phyloP scores from a whole-genome alignment of 1,284 basidiomycete species.

The Irpex rosettiformis region DNA sequence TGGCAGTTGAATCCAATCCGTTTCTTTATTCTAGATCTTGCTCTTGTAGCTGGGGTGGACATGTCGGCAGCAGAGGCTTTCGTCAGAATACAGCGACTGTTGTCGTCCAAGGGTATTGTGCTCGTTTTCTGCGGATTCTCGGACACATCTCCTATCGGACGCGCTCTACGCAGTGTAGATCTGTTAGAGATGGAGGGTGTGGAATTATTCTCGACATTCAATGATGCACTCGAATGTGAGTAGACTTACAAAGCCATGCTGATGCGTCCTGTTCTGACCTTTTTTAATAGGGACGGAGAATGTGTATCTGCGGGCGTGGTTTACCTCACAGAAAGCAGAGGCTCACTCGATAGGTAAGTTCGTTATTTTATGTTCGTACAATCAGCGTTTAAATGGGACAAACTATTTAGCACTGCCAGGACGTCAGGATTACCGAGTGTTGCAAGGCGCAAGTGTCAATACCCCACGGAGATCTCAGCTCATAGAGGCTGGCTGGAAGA shows the following conservation, averaged over 20 bases:
- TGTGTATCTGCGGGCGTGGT: conserved; percentile 78
- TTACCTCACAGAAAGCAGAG: conserved; percentile 58
- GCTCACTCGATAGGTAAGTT: conserved; percentile 33
- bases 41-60: conserved; percentile 87
- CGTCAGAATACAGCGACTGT: conserved; percentile 83
- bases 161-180: conserved; percentile 71
- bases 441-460: conserved; percentile 58
- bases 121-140: conserved; percentile 88
- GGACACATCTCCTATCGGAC: conserved; percentile 60
- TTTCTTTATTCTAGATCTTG: conserved; percentile 86
- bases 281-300: conserved; percentile 77
- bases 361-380: too few relatives aligned
- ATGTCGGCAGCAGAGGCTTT: conserved; percentile 96
- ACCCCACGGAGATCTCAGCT: conserved; percentile 78
- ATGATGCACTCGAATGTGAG: conserved; percentile 92
- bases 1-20: conserved; percentile 84
- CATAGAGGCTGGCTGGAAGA: conserved; percentile 73
- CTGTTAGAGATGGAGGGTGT: conserved; percentile 76
- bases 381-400: background rate
- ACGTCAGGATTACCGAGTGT: conserved; percentile 44
- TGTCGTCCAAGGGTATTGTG: conserved; percentile 74
- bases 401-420: conserved; percentile 50
- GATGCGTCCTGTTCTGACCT: background rate
- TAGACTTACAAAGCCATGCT: conserved; percentile 16
- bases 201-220: conserved; percentile 82